Evolutionary conservation across 2,329 filamentous ascomycete genomes (phyloP).

Genomic region (Apiospora sp.): DNA sequence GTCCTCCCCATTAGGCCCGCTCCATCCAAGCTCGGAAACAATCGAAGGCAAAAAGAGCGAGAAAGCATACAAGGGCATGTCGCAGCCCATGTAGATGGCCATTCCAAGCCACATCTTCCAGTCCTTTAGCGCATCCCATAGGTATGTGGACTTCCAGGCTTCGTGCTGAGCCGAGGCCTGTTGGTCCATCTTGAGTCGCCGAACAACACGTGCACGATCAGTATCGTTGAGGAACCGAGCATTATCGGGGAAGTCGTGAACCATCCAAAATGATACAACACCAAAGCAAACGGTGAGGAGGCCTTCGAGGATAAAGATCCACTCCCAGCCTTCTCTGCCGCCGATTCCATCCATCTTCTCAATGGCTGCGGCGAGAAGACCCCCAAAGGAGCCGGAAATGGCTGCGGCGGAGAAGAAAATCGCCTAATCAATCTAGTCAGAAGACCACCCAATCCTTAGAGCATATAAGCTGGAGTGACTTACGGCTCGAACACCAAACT

Average conservation of each 20-base stretch:
- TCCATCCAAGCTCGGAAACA: conserved; percentile 62
- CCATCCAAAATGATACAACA: conserved; percentile 75
- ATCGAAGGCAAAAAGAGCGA: conserved; percentile 83
- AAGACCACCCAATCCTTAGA: neutral
- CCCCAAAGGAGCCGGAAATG: conserved; percentile 79
- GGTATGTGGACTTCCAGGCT: conserved; percentile 74
- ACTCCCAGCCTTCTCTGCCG: conserved; percentile 65
- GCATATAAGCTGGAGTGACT: conserved; percentile 31
- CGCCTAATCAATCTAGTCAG: conserved; percentile 49
- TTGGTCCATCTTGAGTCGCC: conserved; percentile 73
- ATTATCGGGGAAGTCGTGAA: conserved; percentile 82
- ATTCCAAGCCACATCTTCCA: conserved; percentile 85
- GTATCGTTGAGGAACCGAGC: conserved; percentile 75
- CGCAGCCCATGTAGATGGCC: conserved; percentile 79
- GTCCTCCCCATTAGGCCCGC: conserved; percentile 34
- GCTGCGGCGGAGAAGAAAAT: conserved; percentile 87
- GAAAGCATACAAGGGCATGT: conserved; percentile 78
- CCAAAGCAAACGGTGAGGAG: conserved; percentile 74
- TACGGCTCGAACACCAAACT: conserved; percentile 78
- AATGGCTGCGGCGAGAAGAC: conserved; percentile 76
- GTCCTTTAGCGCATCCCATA: conserved; percentile 77
- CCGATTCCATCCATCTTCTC: conserved; percentile 72
- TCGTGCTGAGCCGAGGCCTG: conserved; percentile 80
- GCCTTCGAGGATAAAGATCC: conserved; percentile 77
- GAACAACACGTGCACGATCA: conserved; percentile 76